Conservation (phyloP, 371 early-diverging fungal genomes). For the Coemansia sp. region DNA sequence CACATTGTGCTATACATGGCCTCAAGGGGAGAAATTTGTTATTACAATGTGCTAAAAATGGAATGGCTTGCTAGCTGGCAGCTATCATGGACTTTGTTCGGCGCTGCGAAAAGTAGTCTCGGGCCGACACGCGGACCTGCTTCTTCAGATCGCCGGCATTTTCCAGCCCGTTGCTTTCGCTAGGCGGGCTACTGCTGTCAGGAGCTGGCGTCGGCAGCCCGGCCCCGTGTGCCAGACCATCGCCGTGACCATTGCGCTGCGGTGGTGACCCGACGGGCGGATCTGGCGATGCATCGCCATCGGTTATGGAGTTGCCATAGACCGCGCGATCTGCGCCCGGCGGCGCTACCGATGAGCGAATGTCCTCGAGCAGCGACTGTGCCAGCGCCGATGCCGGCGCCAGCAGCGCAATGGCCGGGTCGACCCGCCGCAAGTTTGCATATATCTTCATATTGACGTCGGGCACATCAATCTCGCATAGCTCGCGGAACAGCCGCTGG, state of each 20-base stretch:
- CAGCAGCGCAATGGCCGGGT: constrained; percentile 51
- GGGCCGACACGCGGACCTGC: neutral
- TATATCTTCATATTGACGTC: constrained; percentile 54
- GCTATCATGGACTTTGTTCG: neutral
- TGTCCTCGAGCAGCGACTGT: constrained; percentile 51
- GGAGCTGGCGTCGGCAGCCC: neutral
- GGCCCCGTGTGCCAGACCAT: neutral
- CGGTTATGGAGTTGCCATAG: neutral
- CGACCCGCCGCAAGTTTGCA: constrained; percentile 52
- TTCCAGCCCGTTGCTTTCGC: neutral
- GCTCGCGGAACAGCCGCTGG: constrained; percentile 49
- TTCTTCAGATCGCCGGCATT: neutral
- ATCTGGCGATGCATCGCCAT: neutral
- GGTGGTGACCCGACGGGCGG: neutral
- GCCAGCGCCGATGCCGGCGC: constrained; percentile 50
- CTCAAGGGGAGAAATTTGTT: too few species aligned
- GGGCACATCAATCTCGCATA: constrained; percentile 51
- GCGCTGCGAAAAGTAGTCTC: constrained; percentile 6
- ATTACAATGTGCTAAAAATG: too few species aligned
- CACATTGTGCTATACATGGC: too few species aligned
- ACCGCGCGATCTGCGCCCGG: too few species aligned
- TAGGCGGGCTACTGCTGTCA: neutral
- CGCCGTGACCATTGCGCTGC: neutral
- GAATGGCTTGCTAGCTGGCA: too few species aligned
- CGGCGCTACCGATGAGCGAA: constrained; percentile 38